A percentile compares a stretch with the other conserved stretches of the same genome.
Conservation (phyloP, 805 yeast species). For the Nakazawaea holstii region DNA sequence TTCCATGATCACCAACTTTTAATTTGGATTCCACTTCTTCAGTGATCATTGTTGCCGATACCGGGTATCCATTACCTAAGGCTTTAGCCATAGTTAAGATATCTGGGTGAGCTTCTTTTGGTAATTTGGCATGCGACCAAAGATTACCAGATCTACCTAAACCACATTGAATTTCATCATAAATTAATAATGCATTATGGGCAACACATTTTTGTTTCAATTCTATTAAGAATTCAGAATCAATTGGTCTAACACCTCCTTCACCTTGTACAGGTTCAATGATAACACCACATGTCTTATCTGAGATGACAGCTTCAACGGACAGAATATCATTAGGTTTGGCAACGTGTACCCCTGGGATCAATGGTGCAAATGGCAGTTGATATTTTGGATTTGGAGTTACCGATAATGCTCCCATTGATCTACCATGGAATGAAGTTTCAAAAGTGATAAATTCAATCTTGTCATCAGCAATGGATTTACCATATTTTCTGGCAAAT, state of each 20-base stretch:
- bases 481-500: conserved; percentile 76
- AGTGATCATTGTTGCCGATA: conserved; percentile 87
- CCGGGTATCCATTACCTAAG: conserved; percentile 93
- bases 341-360: conserved; percentile 83
- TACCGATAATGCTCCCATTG: conserved; percentile 88
- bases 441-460: conserved; percentile 81
- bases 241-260: conserved; percentile 82
- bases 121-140: conserved; percentile 85
- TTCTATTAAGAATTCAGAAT: conserved; percentile 55
- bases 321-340: conserved; percentile 53
- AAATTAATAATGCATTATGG: conserved; percentile 72
- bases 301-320: conserved; percentile 50
- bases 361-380: conserved; percentile 81
- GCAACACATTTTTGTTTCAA: conserved; percentile 63
- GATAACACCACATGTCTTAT: conserved; percentile 82
- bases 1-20: conserved; percentile 94
- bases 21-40: conserved; percentile 69
- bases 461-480: conserved; percentile 45
- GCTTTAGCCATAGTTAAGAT: conserved; percentile 94
- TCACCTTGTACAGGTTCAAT: conserved; percentile 98
- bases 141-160: conserved; percentile 86
- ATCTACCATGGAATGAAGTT: conserved; percentile 91
- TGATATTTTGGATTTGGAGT: conserved; percentile 94
- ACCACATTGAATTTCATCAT: conserved; percentile 97
- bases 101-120: conserved; percentile 86